Conservation (phyloP, 305 asterid genomes). For the Fraxinus greggii region DNA sequence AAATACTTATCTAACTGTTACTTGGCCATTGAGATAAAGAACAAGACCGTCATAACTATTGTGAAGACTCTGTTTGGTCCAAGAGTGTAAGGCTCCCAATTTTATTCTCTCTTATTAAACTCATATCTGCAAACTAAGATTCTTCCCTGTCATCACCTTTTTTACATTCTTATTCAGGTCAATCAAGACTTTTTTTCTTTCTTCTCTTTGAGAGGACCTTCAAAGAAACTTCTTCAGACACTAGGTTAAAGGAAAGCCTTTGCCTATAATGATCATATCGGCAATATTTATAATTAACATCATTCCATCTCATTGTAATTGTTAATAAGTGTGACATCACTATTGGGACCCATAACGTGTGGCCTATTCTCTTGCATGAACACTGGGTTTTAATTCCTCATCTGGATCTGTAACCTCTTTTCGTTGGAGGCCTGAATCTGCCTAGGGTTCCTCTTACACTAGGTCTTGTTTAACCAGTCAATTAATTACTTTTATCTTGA, state of each 20-base stretch:
- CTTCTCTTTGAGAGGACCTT: neutral
- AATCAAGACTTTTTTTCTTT: neutral
- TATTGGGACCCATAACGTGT: neutral
- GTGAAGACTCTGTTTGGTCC: neutral
- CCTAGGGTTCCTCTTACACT: neutral
- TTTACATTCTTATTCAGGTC: neutral
- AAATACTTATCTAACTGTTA: neutral
- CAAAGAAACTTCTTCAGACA: neutral
- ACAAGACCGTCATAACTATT: neutral
- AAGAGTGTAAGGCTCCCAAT: neutral
- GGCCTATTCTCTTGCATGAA: neutral
- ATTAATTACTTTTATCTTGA: neutral
- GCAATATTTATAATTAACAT: neutral
- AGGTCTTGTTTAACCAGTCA: neutral
- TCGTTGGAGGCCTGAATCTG: neutral
- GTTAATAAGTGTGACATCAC: neutral
- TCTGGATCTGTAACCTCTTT: neutral
- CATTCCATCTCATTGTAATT: neutral
- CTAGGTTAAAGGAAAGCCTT: neutral
- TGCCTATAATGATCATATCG: neutral
- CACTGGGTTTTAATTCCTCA: neutral
- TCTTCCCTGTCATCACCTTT: neutral
- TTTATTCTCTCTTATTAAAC: neutral
- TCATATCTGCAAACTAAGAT: neutral
- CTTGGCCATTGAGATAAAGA: neutral